Percentiles rank a stretch among this genome's conserved stretches.
Conservation (phyloP, 352 stramenopile species). For the Phytophthora tubulina region DNA sequence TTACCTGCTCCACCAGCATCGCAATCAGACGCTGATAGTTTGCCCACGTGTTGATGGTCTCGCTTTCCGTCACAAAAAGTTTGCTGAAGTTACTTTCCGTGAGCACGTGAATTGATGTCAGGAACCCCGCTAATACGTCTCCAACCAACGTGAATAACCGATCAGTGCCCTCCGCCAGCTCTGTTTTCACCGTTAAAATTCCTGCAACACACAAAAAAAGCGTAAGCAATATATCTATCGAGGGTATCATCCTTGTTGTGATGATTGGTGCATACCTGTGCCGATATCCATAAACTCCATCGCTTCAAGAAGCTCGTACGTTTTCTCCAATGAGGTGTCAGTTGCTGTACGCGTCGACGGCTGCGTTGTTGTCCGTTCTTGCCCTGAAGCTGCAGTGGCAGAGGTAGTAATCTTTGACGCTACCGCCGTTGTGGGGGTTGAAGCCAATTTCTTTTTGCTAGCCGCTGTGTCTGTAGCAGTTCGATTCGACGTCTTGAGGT, state of each 20-base stretch:
- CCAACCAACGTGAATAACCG: conserved; percentile 74
- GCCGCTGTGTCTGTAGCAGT: conserved; percentile 6
- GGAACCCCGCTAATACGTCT: conserved; percentile 72
- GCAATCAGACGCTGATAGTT: conserved; percentile 87
- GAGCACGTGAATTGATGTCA: conserved; percentile 70
- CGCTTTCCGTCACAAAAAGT: conserved; percentile 82
- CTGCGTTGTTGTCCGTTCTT: conserved; percentile 19
- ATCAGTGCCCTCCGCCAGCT: conserved; percentile 75
- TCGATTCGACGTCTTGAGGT: conserved; percentile 66
- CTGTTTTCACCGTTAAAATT: conserved; percentile 88
- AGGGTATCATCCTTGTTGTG: neutral
- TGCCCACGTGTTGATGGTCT: conserved; percentile 83
- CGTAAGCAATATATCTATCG: conserved; percentile 2
- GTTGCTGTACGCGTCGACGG: conserved; percentile 20
- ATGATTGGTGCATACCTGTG: conserved; percentile 49
- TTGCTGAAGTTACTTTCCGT: conserved; percentile 70
- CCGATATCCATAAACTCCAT: conserved; percentile 93
- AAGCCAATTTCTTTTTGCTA: conserved; percentile 15
- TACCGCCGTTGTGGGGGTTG: neutral
- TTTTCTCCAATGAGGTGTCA: conserved; percentile 59
- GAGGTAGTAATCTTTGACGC: neutral
- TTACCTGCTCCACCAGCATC: conserved; percentile 85
- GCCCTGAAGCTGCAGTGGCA: neutral
- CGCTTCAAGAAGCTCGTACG: conserved; percentile 86
- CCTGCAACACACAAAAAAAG: conserved; percentile 35